Base-by-base conservation (phyloP, 805 yeast species). In the Metschnikowia bowlesiae region DNA sequence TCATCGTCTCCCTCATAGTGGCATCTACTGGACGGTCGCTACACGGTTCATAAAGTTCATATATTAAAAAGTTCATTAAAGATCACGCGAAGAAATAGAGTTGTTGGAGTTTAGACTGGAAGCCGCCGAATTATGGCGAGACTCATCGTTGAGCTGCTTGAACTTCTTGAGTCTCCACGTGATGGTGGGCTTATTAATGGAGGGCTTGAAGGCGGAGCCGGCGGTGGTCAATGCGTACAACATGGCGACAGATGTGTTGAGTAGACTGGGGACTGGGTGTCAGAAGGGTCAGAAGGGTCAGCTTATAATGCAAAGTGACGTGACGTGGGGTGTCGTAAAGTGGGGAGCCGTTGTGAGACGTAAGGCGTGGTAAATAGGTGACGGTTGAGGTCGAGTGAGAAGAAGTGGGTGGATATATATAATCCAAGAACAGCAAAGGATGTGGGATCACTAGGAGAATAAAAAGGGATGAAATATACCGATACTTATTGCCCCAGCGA, bases 131-230 rank as follows among this genome's bases (percentile, higher is more conserved):
- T 33, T 39, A 13, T 40, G 47, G 31, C 51, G 55, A 7, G 58
- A 54, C 28, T 45, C 42, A 30, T 16, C 46, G 44, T 42, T 50
- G 46, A 50, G 60, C 37, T 63, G 58, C 55, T 65, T 70, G 59
- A 71, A 71, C 53, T 68, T 69, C 48, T 57, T 60, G 51, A 71
- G 63, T 55, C 74, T 62, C 73, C 75, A 69, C 9, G 74, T 63
- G 54, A 59, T 63, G 40, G 59, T 49, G 10, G 68, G 69, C 50
- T 57, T 67, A 51, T 60, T 63, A 39, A 68, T 48, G 8, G 74
- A 66, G 8, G 74, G 73, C 54, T 62, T 65, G 61, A 70, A 71
- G 8, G 71, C 68, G 6, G 75, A 68, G n/a, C 70, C 71, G 5
- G 68, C 67, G 8, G 68, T 64, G 47, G 71, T 59, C 52, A 70